Conservation (phyloP, 345 rosid genomes). For the Carallia brachiata region DNA sequence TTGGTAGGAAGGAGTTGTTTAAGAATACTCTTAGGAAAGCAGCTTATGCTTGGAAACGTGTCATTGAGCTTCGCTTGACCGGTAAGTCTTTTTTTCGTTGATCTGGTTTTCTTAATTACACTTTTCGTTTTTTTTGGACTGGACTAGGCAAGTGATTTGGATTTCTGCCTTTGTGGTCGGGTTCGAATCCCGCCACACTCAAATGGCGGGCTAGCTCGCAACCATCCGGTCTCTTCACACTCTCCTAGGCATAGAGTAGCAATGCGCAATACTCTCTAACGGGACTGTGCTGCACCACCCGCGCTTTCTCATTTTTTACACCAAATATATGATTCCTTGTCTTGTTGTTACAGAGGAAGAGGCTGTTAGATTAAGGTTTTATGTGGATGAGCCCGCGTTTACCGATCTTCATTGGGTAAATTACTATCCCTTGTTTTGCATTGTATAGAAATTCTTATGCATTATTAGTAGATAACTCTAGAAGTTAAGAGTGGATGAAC, state of each 20-base stretch:
- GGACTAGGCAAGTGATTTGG: too few relatives aligned
- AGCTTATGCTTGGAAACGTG: constrained; percentile 85
- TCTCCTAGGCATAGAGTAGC: too few relatives aligned
- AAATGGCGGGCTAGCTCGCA: too few relatives aligned
- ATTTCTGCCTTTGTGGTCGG: too few relatives aligned
- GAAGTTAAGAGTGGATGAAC: too few relatives aligned
- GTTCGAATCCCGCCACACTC: too few relatives aligned
- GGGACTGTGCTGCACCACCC: too few relatives aligned
- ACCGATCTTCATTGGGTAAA: constrained; percentile 96
- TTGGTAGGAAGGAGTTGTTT: constrained; percentile 89
- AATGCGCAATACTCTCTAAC: too few relatives aligned
- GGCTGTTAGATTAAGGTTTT: constrained; percentile 59
- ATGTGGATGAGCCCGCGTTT: constrained; percentile 77
- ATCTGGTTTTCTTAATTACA: not conserved
- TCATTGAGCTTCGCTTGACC: constrained; percentile 75
- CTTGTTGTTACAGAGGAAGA: constrained; percentile 74
- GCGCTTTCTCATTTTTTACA: not conserved
- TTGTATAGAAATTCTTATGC: not conserved
- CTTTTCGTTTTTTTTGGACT: too few relatives aligned
- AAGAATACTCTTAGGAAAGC: constrained; percentile 80
- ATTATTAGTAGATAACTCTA: not conserved
- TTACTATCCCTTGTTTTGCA: not conserved
- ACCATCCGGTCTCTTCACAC: too few relatives aligned
- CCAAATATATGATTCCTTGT: not conserved
- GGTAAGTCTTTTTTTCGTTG: constrained; percentile 39